Evolutionary conservation across 306 rosid genomes (phyloP).

Genomic region (Carpinus viminea): DNA sequence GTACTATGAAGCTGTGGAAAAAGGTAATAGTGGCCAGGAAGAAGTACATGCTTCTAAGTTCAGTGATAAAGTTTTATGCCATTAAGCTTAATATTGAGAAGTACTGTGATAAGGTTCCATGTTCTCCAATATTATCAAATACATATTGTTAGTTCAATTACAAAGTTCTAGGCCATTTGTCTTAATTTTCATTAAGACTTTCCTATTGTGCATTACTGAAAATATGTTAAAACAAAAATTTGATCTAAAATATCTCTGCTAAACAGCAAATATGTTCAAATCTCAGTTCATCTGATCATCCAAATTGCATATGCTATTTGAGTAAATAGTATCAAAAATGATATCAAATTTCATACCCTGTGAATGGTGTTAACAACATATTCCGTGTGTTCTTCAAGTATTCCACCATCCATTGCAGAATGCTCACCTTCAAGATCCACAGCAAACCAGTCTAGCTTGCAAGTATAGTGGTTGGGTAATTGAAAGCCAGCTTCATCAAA

Average conservation of each 20-base stretch:
- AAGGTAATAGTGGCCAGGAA: not conserved
- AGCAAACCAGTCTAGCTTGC: slow-evolving; percentile 89
- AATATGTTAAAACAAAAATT: not conserved
- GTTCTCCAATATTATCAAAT: not conserved
- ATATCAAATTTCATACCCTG: slow-evolving; percentile 57
- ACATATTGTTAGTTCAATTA: not conserved
- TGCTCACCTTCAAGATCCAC: slow-evolving; percentile 99
- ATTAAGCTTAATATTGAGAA: not conserved
- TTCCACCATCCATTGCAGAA: slow-evolving; percentile 97
- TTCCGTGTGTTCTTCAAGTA: slow-evolving; percentile 85
- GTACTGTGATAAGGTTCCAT: not conserved
- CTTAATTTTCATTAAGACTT: not conserved
- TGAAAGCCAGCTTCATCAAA: slow-evolving; percentile 43
- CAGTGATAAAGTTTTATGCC: not conserved
- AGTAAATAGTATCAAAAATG: slow-evolving; percentile 18
- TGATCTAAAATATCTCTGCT: not conserved
- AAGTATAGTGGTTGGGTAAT: slow-evolving; percentile 61
- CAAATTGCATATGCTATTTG: slow-evolving; percentile 16
- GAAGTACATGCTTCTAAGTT: slow-evolving; percentile 1
- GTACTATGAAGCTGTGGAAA: slow-evolving; percentile 18
- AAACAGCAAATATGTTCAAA: not conserved
- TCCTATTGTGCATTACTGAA: not conserved
- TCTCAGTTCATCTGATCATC: slow-evolving; percentile 18
- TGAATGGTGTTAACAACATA: slow-evolving; percentile 88
- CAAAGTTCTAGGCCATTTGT: not conserved